Conservation (phyloP, 176 grass and related monocot genomes). For the Oryza glaberrima region DNA sequence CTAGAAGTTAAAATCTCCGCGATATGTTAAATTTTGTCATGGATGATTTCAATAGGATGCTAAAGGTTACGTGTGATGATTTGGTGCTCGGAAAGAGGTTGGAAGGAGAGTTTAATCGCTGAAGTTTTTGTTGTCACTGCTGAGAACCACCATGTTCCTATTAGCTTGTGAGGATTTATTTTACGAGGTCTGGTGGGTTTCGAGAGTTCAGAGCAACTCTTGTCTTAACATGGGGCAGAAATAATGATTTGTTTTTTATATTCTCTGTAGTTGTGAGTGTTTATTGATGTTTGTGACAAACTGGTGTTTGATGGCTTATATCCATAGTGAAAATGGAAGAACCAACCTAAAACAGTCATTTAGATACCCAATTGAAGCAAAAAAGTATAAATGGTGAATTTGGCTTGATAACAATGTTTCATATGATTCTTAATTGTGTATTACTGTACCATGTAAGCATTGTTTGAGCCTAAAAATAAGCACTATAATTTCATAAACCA, state of each 20-base stretch:
- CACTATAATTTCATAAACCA: not conserved
- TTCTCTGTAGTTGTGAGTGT: not conserved
- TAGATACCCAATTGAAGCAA: not conserved
- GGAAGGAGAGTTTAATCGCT: not conserved
- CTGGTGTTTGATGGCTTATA: constrained; percentile 12
- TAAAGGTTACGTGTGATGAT: not conserved
- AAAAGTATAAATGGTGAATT: not conserved
- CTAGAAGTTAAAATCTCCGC: not conserved
- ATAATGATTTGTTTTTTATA: not conserved
- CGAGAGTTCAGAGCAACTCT: not conserved
- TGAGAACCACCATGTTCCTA: not conserved
- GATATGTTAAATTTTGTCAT: not conserved
- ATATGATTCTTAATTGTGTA: not conserved
- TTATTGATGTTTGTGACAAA: not conserved
- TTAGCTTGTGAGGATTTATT: not conserved
- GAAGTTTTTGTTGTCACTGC: not conserved
- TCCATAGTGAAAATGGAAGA: not conserved
- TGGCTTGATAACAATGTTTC: constrained; percentile 9
- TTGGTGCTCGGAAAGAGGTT: not conserved
- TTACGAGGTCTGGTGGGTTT: not conserved
- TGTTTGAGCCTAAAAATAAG: not conserved
- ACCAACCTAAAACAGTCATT: not conserved
- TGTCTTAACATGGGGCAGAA: not conserved
- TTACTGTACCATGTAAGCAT: not conserved
- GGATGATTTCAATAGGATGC: not conserved